Percentiles rank a stretch among this genome's conserved stretches.
These are phyloP conservation scores for Xylaria curta DNA, from an alignment of 495 filamentous ascomycete genomes.

Conservation along the genomic window DNA sequence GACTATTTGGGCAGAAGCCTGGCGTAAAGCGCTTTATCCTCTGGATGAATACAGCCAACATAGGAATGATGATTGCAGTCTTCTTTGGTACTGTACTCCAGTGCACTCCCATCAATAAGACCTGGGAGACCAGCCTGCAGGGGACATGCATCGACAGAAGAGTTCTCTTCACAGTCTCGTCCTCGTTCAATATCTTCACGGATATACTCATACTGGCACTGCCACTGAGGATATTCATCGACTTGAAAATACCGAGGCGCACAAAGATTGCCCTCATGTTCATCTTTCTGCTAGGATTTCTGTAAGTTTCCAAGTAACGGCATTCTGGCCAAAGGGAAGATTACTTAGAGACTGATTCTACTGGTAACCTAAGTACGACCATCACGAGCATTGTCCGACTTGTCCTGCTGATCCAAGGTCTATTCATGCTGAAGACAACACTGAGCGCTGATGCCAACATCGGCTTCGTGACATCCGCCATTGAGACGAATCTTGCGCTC, in stretches of 20 bases:
- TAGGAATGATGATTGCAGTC: conserved; percentile 58
- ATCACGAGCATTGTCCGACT: conserved; percentile 55
- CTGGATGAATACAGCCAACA: conserved; percentile 58
- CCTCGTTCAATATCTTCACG: conserved; percentile 57
- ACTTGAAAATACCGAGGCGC: conserved; percentile 52
- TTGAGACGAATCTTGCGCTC: conserved; percentile 63
- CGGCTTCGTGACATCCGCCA: conserved; percentile 57
- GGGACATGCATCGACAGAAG: conserved; percentile 58
- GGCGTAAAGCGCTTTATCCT: conserved; percentile 52
- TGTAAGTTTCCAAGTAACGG: conserved; percentile 45
- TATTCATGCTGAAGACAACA: conserved; percentile 42
- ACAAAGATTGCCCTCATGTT: conserved; percentile 57
- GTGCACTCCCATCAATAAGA: conserved; percentile 57
- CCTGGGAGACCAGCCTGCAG: conserved; percentile 49
- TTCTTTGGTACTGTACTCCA: conserved; percentile 67
- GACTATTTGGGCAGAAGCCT: conserved; percentile 53
- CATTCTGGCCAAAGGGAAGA: background rate
- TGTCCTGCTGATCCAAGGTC: conserved; percentile 42
- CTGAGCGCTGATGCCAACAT: conserved; percentile 46
- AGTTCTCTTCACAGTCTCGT: conserved; percentile 52
- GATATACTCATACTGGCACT: conserved; percentile 57
- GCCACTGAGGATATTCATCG: conserved; percentile 56
- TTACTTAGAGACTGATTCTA: background rate
- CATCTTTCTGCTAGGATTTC: conserved; percentile 58
- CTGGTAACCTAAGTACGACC: conserved; percentile 51